Evolutionary conservation across 176 grass and related monocot species (phyloP), one percentile per base, ranked within the genome.

Genomic region (Poa pratensis): DNA sequence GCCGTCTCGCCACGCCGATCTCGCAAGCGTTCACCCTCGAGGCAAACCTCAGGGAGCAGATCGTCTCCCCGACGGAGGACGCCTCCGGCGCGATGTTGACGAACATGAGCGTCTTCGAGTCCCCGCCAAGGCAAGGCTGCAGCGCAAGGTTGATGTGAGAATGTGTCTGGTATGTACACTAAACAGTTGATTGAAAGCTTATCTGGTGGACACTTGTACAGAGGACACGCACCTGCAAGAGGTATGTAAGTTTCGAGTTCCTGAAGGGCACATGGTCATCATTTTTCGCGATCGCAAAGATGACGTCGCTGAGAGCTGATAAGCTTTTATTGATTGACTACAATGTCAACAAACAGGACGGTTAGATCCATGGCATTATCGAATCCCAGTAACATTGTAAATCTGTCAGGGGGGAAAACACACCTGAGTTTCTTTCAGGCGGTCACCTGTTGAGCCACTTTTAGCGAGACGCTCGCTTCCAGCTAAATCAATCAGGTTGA

Each of bases 401-500:
- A 53, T 69, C 6, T 70, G 18, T 51, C 18, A 74, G 45, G 34
- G 53, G 23, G 3, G 30, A 82, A 50, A 39, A 80, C 78, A 74
- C 49, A 96, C 97, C 90, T 94, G 94, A 66, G 97, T 96, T 84
- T 99, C 97, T 61, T 99, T 99, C 13, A 99, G 85, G 8, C 97
- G 94, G 51, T 99, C 97, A 5, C 97, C 94, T 4, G 92, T 96
- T 12, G 90, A 86, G 18, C 97, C 97, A 69, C 97, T 99, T 87
- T 92, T 99, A 76, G 88, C 92, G 24, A 99, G 90, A 8, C 97
- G 93, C 35, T 99, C 97, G 34, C 97, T 99, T 51, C 97, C 97
- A n/a, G 97, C 97, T 67, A 99, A 87, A 88, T 99, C 97, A 42
- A 99, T 99, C 48, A 99, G 73, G 69, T 99, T 99, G 50, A 99